Conservation (phyloP, 1,284 basidiomycete species). For the Papiliotrema flavescens region DNA sequence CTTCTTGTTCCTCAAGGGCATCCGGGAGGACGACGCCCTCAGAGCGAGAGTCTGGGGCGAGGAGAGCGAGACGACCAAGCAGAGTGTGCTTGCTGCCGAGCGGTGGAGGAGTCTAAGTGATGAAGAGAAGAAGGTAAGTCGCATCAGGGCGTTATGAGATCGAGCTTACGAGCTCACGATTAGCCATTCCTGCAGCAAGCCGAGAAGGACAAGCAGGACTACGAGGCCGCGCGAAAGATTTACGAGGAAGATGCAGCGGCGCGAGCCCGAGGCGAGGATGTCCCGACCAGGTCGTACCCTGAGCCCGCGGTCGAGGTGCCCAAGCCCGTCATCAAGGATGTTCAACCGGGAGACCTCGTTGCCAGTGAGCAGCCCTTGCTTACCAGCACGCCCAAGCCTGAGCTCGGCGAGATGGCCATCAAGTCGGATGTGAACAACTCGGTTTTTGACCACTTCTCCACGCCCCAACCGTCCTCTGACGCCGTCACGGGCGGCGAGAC, state of each 20-base stretch:
- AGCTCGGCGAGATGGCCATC: not conserved
- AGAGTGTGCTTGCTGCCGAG: slow-evolving; percentile 87
- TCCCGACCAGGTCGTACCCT: slow-evolving; percentile 16
- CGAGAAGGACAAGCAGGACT: slow-evolving; percentile 87
- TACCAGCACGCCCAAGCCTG: slow-evolving; percentile 1
- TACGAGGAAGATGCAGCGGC: slow-evolving; percentile 38
- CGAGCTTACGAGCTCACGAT: too few relatives aligned
- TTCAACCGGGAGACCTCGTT: not conserved
- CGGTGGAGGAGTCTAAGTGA: slow-evolving; percentile 89
- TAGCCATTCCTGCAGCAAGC: slow-evolving; percentile 86
- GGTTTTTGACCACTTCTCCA: not conserved
- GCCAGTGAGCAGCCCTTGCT: not conserved
- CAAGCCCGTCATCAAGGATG: slow-evolving; percentile 6
- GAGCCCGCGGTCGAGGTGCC: slow-evolving; percentile 6
- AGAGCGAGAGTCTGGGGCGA: slow-evolving; percentile 82
- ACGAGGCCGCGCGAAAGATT: slow-evolving; percentile 57
- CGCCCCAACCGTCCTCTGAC: not conserved
- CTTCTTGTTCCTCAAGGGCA: slow-evolving; percentile 89
- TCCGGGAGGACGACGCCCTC: slow-evolving; percentile 65
- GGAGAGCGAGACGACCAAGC: slow-evolving; percentile 89
- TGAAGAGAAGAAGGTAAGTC: slow-evolving; percentile 77
- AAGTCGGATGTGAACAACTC: too few relatives aligned
- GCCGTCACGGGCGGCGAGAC: not conserved
- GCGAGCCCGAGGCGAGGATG: slow-evolving; percentile 32
- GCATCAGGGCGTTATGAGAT: not conserved